Percentiles rank a stretch among this genome's conserved stretches.
Evolutionary conservation across 148 eudicot genomes (phyloP).

Genomic region (Silene uniflora): DNA sequence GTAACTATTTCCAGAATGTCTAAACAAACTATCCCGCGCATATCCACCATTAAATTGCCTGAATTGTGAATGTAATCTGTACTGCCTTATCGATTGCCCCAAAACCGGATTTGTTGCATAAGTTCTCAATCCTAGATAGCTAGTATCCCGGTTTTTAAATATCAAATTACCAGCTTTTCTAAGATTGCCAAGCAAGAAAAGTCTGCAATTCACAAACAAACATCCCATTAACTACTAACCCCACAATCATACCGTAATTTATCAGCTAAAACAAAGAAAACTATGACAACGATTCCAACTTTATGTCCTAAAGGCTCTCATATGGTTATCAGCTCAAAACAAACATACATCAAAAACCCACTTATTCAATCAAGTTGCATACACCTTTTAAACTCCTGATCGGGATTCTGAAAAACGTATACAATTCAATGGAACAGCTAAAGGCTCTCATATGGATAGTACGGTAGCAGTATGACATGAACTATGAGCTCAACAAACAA

Average conservation of each 20-base stretch:
- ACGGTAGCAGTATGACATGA: not conserved
- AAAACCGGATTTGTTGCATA: constrained; percentile 29
- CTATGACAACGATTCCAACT: not conserved
- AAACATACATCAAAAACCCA: not conserved
- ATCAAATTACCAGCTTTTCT: constrained; percentile 40
- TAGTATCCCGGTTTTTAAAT: constrained; percentile 25
- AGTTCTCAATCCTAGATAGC: constrained; percentile 36
- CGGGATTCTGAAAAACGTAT: too few species aligned
- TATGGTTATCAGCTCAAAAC: constrained; percentile 14
- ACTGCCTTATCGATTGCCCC: constrained; percentile 32
- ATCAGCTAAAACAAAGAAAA: not conserved
- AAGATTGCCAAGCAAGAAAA: constrained; percentile 47
- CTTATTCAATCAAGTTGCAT: too few species aligned
- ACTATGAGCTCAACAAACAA: constrained; percentile 12
- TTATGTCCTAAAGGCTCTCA: not conserved
- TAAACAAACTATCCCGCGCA: constrained; percentile 22
- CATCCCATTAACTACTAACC: not conserved
- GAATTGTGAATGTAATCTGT: constrained; percentile 35
- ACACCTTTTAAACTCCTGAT: too few species aligned
- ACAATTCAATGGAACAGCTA: not conserved
- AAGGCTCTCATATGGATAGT: not conserved
- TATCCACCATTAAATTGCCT: constrained; percentile 31
- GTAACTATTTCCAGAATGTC: constrained; percentile 23
- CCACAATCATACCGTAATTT: not conserved
- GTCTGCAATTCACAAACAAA: constrained; percentile 40